phyloP scores from a whole-genome alignment of 73 alveolate genomes.

The Urostyla sp. region DNA sequence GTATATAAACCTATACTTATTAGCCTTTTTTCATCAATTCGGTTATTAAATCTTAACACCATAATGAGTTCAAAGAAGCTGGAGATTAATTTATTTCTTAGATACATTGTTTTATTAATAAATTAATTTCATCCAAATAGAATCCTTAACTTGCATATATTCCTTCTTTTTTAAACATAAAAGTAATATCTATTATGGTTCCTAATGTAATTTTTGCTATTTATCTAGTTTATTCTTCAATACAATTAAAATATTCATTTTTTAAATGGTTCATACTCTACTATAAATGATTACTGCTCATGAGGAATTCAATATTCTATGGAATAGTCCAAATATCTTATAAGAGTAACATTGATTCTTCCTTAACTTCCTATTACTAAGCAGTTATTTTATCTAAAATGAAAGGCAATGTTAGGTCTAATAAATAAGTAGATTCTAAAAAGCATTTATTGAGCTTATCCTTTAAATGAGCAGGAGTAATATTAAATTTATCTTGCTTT shows the following conservation, averaged over 20 bases:
- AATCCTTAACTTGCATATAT: neutral
- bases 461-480: conserved; percentile 46
- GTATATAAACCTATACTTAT: neutral
- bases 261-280: no score
- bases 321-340: no score
- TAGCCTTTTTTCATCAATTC: no score
- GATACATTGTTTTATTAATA: conserved; percentile 42
- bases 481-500: conserved; percentile 55
- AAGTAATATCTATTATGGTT: no score
- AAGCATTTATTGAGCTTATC: conserved; percentile 60
- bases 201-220: no score
- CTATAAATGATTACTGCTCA: no score
- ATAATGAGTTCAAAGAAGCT: conserved; percentile 56
- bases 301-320: no score
- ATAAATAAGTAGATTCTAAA: conserved; percentile 42
- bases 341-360: conserved; percentile 22
- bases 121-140: conserved; percentile 24
- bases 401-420: conserved; percentile 47
- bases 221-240: conserved; percentile 40
- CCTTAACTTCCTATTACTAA: conserved; percentile 16
- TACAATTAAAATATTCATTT: conserved; percentile 56
- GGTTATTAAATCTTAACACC: no score
- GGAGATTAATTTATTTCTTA: conserved; percentile 55
- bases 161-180: no score
- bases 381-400: conserved; percentile 61